Evolutionary conservation across 306 rosid species (phyloP).

Genomic region (Vigna mungo): DNA sequence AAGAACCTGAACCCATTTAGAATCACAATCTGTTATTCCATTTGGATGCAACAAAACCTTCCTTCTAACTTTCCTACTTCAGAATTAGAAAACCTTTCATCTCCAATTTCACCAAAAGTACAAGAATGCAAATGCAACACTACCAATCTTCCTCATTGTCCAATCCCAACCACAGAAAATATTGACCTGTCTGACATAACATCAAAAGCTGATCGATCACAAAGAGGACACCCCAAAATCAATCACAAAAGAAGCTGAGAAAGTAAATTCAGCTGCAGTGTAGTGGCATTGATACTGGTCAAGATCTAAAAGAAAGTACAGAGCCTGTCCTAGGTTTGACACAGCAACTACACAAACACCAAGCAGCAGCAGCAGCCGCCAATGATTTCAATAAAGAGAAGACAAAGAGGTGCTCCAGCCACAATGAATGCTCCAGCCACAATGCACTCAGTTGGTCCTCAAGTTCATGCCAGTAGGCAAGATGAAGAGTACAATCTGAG

Average conservation of each 20-base stretch:
- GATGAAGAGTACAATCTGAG: slow-evolving; percentile 65
- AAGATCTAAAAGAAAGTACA: slow-evolving; percentile 39
- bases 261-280: slow-evolving; percentile 38
- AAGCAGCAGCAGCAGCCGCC: slow-evolving; percentile 52
- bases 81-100: slow-evolving; percentile 41
- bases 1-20: slow-evolving; percentile 72
- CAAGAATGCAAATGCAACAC: slow-evolving; percentile 23
- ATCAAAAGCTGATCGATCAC: slow-evolving; percentile 38
- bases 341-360: slow-evolving; percentile 53
- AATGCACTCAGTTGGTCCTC: slow-evolving; percentile 50
- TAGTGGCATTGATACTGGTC: slow-evolving; percentile 35
- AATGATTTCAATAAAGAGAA: slow-evolving; percentile 61
- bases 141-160: slow-evolving; percentile 34
- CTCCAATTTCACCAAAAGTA: slow-evolving; percentile 42
- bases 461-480: slow-evolving; percentile 46
- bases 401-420: slow-evolving; percentile 55
- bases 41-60: slow-evolving; percentile 55
- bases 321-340: not conserved
- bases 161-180: slow-evolving; percentile 42
- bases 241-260: slow-evolving; percentile 35
- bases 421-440: slow-evolving; percentile 27
- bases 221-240: slow-evolving; percentile 10
- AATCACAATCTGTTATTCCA: slow-evolving; percentile 58
- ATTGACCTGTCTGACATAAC: slow-evolving; percentile 23
- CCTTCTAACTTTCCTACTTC: slow-evolving; percentile 41